Evolutionary conservation across 768 basidiomycete genomes (phyloP).

Genomic region (Termitomyces sp.): DNA sequence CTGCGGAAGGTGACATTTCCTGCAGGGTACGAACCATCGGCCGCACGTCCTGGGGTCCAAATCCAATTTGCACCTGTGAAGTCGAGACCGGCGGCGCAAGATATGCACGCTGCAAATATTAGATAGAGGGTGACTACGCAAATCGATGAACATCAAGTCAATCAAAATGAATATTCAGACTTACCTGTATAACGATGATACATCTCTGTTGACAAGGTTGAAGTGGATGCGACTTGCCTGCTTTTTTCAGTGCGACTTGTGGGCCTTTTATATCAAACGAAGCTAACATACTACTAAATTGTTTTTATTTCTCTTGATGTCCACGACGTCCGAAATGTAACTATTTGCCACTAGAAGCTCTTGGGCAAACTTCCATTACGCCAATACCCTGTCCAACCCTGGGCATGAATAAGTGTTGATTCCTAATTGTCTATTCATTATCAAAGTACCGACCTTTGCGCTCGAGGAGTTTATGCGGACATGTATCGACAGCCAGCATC

Average conservation of each 20-base stretch:
- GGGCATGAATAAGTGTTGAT: neutral
- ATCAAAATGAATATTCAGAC: neutral
- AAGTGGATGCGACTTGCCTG: neutral
- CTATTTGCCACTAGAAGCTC: neutral
- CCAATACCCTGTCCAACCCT: neutral
- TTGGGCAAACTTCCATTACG: neutral
- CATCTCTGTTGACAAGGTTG: neutral
- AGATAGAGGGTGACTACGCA: neutral
- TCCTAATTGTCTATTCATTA: neutral
- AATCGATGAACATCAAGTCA: neutral
- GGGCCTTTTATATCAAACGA: neutral
- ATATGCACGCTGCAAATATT: slow-evolving; percentile 6
- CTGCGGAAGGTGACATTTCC: slow-evolving; percentile 27
- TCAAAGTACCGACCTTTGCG: neutral
- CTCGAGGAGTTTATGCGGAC: neutral
- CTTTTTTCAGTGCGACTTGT: neutral
- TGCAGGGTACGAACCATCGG: slow-evolving; percentile 15
- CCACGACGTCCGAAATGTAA: neutral
- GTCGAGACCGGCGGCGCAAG: slow-evolving; percentile 6
- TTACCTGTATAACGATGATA: neutral
- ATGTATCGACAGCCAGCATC: neutral
- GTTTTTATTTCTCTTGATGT: neutral
- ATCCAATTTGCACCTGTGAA: slow-evolving; percentile 24
- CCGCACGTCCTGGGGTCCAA: slow-evolving; percentile 21
- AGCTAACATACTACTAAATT: neutral